phyloP scores from a whole-genome alignment of 495 filamentous ascomycete genomes.

The Arthonia radiata region DNA sequence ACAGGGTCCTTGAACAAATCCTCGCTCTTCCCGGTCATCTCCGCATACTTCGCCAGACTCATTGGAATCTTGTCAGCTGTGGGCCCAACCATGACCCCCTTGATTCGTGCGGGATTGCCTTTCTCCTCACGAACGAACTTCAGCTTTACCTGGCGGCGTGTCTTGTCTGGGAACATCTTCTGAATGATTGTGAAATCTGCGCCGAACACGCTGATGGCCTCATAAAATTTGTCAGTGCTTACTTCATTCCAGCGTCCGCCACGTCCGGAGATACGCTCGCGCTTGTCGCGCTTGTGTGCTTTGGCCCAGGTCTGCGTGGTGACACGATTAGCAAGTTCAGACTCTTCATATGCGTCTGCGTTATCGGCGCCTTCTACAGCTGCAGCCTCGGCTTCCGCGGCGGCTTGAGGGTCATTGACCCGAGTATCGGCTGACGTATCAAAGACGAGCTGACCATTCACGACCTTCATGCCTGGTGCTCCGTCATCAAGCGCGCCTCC shows the following conservation, averaged over 20 bases:
- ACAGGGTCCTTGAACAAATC: conserved; percentile 9
- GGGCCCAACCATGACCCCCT: conserved; percentile 30
- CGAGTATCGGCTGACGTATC: conserved; percentile 63
- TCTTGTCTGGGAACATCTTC: conserved; percentile 53
- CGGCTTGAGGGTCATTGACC: too few species aligned
- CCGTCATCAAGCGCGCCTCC: conserved; percentile 7
- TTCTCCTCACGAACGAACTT: conserved; percentile 87
- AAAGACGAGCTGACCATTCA: conserved; percentile 66
- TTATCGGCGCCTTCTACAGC: conserved; percentile 28
- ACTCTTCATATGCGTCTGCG: conserved; percentile 51
- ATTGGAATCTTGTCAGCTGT: conserved; percentile 7
- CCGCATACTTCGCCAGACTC: conserved; percentile 10
- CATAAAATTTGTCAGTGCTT: conserved; percentile 63
- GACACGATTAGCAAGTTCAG: conserved; percentile 53
- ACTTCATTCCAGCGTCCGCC: conserved; percentile 54
- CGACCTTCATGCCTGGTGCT: conserved; percentile 38
- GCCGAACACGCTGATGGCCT: conserved; percentile 63
- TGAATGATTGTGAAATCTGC: conserved; percentile 82
- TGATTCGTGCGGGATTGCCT: conserved; percentile 42
- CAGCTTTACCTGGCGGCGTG: conserved; percentile 55
- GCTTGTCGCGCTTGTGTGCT: conserved; percentile 8
- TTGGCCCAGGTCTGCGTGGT: conserved; percentile 53
- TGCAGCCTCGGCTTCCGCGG: too few species aligned
- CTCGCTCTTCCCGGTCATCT: conserved; percentile 6
- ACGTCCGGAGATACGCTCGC: conserved; percentile 15